Conservation (phyloP, 257 asterid genomes). For the Fraxinus anomala region DNA sequence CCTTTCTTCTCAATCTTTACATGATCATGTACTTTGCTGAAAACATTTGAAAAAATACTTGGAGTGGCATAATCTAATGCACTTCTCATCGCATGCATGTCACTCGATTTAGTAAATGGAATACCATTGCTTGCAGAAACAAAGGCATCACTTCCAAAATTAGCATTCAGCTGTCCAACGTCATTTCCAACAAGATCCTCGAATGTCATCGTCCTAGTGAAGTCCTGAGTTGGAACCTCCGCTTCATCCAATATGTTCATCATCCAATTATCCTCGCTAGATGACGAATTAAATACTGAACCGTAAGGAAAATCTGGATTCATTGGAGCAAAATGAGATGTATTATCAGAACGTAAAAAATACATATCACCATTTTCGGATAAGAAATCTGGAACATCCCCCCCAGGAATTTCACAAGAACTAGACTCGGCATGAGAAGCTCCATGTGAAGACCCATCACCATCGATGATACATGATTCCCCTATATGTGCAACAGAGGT, state of each 20-base stretch:
- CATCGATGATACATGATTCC: constrained; percentile 39
- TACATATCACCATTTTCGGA: constrained; percentile 35
- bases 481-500: constrained; percentile 31
- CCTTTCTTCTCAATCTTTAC: constrained; percentile 21
- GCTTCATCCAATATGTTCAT: constrained; percentile 29
- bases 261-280: constrained; percentile 28
- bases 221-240: constrained; percentile 21
- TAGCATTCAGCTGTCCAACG: constrained; percentile 24
- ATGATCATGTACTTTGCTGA: constrained; percentile 19
- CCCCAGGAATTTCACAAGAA: constrained; percentile 39
- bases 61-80: constrained; percentile 13
- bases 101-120: constrained; percentile 8
- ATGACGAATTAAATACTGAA: constrained; percentile 31
- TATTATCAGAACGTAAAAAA: constrained; percentile 27
- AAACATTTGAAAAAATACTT: constrained; percentile 2
- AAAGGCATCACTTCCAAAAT: constrained; percentile 20
- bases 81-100: constrained; percentile 1
- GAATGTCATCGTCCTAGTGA: constrained; percentile 17
- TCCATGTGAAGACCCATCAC: constrained; percentile 36
- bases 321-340: constrained; percentile 26
- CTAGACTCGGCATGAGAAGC: constrained; percentile 37
- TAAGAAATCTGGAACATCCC: constrained; percentile 28
- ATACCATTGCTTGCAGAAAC: constrained; percentile 22
- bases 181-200: constrained; percentile 21
- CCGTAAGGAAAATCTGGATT: constrained; percentile 25